Conservation (phyloP, 345 rosid genomes). For the Excoecaria agallocha region DNA sequence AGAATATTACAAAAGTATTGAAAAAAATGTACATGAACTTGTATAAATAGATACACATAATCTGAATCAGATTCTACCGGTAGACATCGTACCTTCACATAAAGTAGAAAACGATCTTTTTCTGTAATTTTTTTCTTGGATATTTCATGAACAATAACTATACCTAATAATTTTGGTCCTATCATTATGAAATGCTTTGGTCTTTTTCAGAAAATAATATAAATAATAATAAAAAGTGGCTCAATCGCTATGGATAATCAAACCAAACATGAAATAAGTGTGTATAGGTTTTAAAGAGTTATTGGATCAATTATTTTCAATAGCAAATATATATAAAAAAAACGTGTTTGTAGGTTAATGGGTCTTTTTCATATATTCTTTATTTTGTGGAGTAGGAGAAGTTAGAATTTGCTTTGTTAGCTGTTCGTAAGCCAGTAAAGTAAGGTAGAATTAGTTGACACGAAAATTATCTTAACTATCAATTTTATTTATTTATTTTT, state of each 20-base stretch:
- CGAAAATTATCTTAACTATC: too few species aligned
- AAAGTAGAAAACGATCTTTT: conserved; percentile 17
- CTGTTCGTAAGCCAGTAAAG: not conserved
- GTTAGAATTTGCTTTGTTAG: not conserved
- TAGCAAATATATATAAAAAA: not conserved
- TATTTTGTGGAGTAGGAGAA: not conserved
- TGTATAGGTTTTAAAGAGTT: not conserved
- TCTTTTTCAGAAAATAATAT: conserved; percentile 1
- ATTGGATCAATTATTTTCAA: not conserved
- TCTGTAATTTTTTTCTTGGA: not conserved
- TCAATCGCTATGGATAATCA: too few species aligned
- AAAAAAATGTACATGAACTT: not conserved
- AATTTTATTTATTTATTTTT: too few species aligned
- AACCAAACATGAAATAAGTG: not conserved
- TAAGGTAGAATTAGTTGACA: not conserved
- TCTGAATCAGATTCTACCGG: conserved; percentile 21
- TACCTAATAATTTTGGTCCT: not conserved
- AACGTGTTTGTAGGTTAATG: conserved; percentile 11
- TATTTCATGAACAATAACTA: not conserved
- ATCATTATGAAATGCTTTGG: not conserved
- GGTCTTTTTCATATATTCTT: conserved; percentile 22
- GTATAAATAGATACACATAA: not conserved
- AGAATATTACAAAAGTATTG: conserved; percentile 6
- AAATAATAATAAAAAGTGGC: too few species aligned
- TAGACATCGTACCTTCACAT: conserved; percentile 10